Base-by-base conservation (phyloP, 2,329 filamentous ascomycete species). In the Pseudopithomyces chartarum region DNA sequence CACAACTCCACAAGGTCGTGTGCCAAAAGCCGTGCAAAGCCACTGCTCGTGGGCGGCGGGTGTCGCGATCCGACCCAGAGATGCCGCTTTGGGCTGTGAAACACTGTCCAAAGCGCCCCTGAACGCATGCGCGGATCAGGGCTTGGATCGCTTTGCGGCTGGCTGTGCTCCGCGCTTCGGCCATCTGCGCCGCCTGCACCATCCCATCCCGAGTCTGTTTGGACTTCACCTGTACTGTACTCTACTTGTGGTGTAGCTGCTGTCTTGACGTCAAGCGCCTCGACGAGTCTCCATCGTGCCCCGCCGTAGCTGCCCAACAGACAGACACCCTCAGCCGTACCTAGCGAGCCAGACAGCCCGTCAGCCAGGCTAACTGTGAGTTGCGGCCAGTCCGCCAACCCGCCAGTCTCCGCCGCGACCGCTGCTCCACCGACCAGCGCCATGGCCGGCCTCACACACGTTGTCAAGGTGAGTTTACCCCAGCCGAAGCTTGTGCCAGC, bases 401-500 rank as follows among this genome's bases (percentile, higher is more conserved):
- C 8, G 11, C 36, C 6, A 8, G 6, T 38, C 43, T 6, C 55
- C 17, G n/a, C 52, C 36, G 56, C 11, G 13, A 13, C 34, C 34
- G 34, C 34, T 36, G 34, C 11, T 33, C 43, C 44, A 22, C 44
- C 17, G 13, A 1, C 47, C 40, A 23, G 22, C 36, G 15, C 57
- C 63, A 76, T 76, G 73, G 59, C 70, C 15, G 69, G 59, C 63
- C 70, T 73, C 54, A 57, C 65, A 6, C 70, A 74, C 54, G 69
- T 75, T 52, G 58, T 76, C 52, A 72, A 74, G 60, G 73, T 74
- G 54, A 49, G 66, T 38, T 12, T 11, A 26, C 17, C 22, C 39
- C 23, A 17, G 17, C 8, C 8, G 15, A 8, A 38, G 11, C 8
- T 4, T 6, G 17, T 7, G 19, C 11, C 32, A 38, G 23, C 15